A percentile compares a stretch with the other conserved stretches of the same genome.
phyloP scores from a whole-genome alignment of 768 basidiomycete genomes.

The Gloeopeniophorella convolvens region DNA sequence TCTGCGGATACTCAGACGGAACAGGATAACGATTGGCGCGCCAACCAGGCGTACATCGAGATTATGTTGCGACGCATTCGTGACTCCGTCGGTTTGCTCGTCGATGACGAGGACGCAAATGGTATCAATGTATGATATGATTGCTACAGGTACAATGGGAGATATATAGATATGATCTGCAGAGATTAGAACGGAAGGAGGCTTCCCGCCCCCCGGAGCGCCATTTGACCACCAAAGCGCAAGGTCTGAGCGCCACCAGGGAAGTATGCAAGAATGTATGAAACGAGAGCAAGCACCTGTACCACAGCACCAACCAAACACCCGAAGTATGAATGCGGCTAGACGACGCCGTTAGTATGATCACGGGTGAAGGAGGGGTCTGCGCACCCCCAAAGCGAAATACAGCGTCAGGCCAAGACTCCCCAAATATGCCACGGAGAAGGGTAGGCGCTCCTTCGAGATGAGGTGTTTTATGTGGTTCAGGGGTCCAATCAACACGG shows the following conservation, averaged over 20 bases:
- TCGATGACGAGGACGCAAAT: constrained; percentile 22
- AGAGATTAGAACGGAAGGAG: constrained; percentile 63
- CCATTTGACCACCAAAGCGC: constrained; percentile 71
- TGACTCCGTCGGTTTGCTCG: constrained; percentile 55
- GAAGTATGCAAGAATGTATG: constrained; percentile 93
- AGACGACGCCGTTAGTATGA: constrained; percentile 9
- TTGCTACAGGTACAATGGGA: constrained; percentile 9
- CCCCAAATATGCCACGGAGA: constrained; percentile 74
- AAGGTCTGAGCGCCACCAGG: constrained; percentile 83
- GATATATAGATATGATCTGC: background rate
- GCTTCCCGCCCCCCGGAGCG: constrained; percentile 77
- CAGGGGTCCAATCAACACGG: constrained; percentile 82
- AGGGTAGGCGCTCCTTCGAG: constrained; percentile 78
- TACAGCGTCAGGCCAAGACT: constrained; percentile 85
- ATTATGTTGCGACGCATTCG: constrained; percentile 68
- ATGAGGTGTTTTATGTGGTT: constrained; percentile 87
- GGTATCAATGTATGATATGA: constrained; percentile 11
- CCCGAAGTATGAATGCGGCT: constrained; percentile 82
- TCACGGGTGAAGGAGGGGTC: constrained; percentile 1
- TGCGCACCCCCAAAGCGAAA: constrained; percentile 80
- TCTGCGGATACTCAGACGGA: constrained; percentile 22
- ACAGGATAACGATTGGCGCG: constrained; percentile 48
- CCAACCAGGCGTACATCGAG: constrained; percentile 65
- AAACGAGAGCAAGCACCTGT: constrained; percentile 79
- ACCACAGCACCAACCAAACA: constrained; percentile 78